These are phyloP conservation scores for Microbotryum scabiosae DNA, from an alignment of 1,284 basidiomycete genomes.

Conservation along the genomic window DNA sequence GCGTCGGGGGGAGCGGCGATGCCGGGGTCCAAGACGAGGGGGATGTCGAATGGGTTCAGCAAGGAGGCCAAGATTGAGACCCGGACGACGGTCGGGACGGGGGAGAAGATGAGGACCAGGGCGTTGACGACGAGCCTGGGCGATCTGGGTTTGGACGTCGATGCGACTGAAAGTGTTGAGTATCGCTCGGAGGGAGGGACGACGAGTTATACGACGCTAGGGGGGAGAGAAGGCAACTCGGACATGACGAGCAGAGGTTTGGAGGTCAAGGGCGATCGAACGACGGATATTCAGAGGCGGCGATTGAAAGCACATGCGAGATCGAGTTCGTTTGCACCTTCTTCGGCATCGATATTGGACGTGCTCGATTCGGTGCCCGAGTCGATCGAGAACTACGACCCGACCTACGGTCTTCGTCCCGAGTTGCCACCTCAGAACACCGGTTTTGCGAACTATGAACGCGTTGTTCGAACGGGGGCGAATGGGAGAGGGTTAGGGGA, in stretches of 20 bases:
- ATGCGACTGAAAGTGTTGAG: conserved; percentile 18
- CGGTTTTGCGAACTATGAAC: conserved; percentile 61
- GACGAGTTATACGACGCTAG: conserved; percentile 14
- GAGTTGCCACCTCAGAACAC: conserved; percentile 72
- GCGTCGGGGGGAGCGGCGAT: conserved; percentile 12
- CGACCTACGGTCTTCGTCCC: conserved; percentile 92
- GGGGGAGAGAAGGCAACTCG: not conserved
- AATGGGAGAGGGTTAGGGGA: conserved; percentile 61
- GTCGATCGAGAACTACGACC: conserved; percentile 77
- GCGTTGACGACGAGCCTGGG: not conserved
- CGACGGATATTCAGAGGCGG: not conserved
- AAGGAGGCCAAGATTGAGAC: conserved; percentile 58
- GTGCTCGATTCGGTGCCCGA: conserved; percentile 51
- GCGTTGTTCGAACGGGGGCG: conserved; percentile 50
- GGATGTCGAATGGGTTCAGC: conserved; percentile 12
- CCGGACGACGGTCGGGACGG: conserved; percentile 45
- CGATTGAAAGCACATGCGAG: no score
- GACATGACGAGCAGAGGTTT: not conserved
- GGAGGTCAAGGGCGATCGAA: not conserved
- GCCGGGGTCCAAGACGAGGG: not conserved
- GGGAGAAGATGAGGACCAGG: not conserved
- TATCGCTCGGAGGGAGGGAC: conserved; percentile 6
- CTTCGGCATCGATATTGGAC: conserved; percentile 6
- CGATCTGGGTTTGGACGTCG: not conserved
- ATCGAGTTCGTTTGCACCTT: not conserved